Percentiles rank a stretch among this genome's conserved stretches.
phyloP scores from a whole-genome alignment of 129 eudicot genomes.

The Lactuca sativa region DNA sequence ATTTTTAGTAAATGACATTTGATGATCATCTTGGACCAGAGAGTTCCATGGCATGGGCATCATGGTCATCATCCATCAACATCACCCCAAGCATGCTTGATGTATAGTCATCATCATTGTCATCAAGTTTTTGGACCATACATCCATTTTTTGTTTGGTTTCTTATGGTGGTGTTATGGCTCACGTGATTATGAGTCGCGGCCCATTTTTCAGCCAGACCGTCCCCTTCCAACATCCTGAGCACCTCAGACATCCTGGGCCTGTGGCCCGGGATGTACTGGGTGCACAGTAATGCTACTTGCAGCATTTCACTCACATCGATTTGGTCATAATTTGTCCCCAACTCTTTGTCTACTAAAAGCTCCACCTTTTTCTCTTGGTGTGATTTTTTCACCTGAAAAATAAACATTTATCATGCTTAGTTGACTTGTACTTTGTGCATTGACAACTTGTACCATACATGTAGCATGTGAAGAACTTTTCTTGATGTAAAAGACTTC shows the following conservation, averaged over 20 bases:
- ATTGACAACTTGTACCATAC: neutral
- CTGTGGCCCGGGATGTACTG: conserved; percentile 78
- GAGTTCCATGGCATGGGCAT: conserved; percentile 85
- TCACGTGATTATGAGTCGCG: conserved; percentile 57
- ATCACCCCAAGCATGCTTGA: conserved; percentile 79
- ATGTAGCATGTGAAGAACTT: neutral
- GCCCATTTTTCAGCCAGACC: conserved; percentile 99
- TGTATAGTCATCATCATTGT: conserved; percentile 60
- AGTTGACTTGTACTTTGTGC: conserved; percentile 8
- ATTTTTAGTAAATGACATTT: conserved; percentile 27
- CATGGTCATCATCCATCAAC: conserved; percentile 74
- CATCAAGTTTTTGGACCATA: conserved; percentile 38
- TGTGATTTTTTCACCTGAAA: conserved; percentile 77
- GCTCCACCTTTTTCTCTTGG: conserved; percentile 72
- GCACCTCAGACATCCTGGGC: conserved; percentile 94
- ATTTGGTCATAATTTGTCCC: conserved; percentile 66
- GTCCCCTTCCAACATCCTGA: conserved; percentile 88
- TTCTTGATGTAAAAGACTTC: too few relatives aligned
- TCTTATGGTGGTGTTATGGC: conserved; percentile 31
- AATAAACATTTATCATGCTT: neutral
- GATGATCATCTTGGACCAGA: conserved; percentile 85
- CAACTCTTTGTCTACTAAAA: conserved; percentile 65
- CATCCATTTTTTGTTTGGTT: conserved; percentile 25
- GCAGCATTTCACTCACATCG: conserved; percentile 86
- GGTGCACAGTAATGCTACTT: conserved; percentile 86